A percentile compares a stretch with the other conserved stretches of the same genome.
phyloP scores from a whole-genome alignment of 2,329 filamentous ascomycete genomes.

The Orbilia javanica region DNA sequence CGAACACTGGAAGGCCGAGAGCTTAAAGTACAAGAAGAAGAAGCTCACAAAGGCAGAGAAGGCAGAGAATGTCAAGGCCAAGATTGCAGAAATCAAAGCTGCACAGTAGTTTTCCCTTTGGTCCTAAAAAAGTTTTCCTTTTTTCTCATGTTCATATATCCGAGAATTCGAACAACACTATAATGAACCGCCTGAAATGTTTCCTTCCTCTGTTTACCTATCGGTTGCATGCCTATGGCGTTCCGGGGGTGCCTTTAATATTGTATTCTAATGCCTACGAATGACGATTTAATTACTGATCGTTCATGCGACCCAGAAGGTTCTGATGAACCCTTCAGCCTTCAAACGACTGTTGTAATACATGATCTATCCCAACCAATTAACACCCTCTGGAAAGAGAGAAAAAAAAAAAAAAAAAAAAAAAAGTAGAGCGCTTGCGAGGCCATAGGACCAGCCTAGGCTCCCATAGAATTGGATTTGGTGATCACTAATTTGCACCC shows the following conservation, averaged over 20 bases:
- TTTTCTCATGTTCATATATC: slow-evolving; percentile 21
- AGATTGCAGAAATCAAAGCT: slow-evolving; percentile 82
- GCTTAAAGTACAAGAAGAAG: slow-evolving; percentile 82
- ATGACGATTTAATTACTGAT: slow-evolving; percentile 11
- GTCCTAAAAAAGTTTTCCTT: slow-evolving; percentile 15
- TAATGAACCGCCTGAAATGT: background rate
- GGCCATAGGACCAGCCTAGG: background rate
- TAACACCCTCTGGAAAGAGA: no score
- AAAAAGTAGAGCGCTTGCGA: background rate
- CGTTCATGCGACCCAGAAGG: background rate
- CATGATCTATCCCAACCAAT: background rate
- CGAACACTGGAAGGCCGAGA: slow-evolving; percentile 96
- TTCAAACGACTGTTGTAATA: background rate
- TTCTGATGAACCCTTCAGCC: background rate
- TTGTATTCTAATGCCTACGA: slow-evolving; percentile 51
- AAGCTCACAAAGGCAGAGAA: slow-evolving; percentile 89
- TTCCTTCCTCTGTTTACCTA: background rate
- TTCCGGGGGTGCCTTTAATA: slow-evolving; percentile 24
- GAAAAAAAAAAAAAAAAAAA: slow-evolving; percentile 1
- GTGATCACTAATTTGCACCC: slow-evolving; percentile 68
- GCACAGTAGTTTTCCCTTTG: slow-evolving; percentile 61
- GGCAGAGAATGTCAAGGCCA: slow-evolving; percentile 84
- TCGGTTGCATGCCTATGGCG: slow-evolving; percentile 21
- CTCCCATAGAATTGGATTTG: background rate
- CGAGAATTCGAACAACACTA: background rate